Evolutionary conservation across 768 basidiomycete species (phyloP).

Genomic region (Phlebiopsis flavidoalba): DNA sequence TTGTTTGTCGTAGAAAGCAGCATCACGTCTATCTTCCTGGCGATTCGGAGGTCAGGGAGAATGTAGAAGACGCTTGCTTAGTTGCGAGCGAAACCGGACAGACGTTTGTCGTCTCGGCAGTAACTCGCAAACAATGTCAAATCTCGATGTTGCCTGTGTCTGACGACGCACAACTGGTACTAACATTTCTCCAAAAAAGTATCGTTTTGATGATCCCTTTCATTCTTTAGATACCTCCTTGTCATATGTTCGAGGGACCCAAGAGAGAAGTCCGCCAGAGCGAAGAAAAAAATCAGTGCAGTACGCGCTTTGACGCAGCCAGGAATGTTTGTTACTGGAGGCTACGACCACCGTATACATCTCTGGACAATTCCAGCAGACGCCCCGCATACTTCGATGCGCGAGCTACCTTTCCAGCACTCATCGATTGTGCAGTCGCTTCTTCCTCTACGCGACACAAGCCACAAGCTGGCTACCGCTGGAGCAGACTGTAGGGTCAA

Average conservation of each 20-base stretch:
- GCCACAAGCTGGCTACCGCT: conserved; percentile 41
- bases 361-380: conserved; percentile 35
- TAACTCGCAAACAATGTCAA: conserved; percentile 27
- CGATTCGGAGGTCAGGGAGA: conserved; percentile 7
- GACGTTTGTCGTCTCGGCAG: conserved; percentile 31
- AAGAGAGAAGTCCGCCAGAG: neutral
- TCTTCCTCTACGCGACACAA: conserved; percentile 38
- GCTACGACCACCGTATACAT: conserved; percentile 43
- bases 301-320: conserved; percentile 37
- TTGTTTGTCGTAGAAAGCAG: neutral
- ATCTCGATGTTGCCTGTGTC: conserved; percentile 11
- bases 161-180: neutral
- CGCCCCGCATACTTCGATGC: conserved; percentile 26
- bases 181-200: no score
- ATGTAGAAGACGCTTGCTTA: conserved; percentile 40
- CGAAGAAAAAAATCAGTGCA: conserved; percentile 37
- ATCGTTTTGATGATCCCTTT: neutral
- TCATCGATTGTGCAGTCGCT: conserved; percentile 38
- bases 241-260: conserved; percentile 10
- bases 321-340: conserved; percentile 42
- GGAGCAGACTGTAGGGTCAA: conserved; percentile 44
- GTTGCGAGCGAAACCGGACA: conserved; percentile 20
- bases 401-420: conserved; percentile 36
- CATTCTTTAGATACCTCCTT: neutral
- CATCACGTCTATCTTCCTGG: neutral